Base-by-base conservation (phyloP, 2,329 filamentous ascomycete genomes). In the Plenodomus tracheiphilus region DNA sequence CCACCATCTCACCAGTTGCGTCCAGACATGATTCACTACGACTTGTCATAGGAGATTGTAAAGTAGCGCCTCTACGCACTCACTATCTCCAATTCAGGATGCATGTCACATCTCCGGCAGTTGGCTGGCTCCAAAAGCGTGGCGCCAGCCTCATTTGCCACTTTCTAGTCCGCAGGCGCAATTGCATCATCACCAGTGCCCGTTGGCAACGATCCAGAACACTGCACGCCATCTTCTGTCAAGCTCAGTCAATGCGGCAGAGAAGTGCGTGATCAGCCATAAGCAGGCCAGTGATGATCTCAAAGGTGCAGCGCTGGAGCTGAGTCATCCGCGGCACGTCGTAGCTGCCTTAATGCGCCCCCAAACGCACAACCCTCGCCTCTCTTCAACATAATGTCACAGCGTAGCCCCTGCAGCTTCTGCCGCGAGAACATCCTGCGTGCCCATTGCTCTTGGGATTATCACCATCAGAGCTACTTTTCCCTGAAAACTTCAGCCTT, bases 401-500 rank as follows among this genome's bases (percentile, higher is more conserved):
- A 19, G 35, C 35, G 18, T 15, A 37, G 44, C 39, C 18, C 41
- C 28, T 47, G 44, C n/a, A 16, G 32, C 15, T 47, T 47, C 19
- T 47, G 38, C 21, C 17, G 34, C 32, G 39, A 41, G 39, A 47
- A 41, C 16, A 41, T 47, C 15, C 13, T 47, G 16, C 30, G 39
- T 8, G 38, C 44, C 13, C 20, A 17, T 5, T 21, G 22, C 5
- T 28, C 38, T 18, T 47, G 38, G 44, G 39, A 22, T 41, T 47
- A 41, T 38, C 38, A 47, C 20, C 44, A 47, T 34, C 19, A 30
- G 19, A 41, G 38, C 28, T 40, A 34, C 17, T 19, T n/a, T 13
- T 47, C 44, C 13, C 44, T 47, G 18, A 36, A 16, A n/a, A 47
- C 19, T 36, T 47, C 44, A 16, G 44, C 44, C 16, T 20, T 16